phyloP scores from a whole-genome alignment of 345 rosid species.

The Hibiscus trionum region DNA sequence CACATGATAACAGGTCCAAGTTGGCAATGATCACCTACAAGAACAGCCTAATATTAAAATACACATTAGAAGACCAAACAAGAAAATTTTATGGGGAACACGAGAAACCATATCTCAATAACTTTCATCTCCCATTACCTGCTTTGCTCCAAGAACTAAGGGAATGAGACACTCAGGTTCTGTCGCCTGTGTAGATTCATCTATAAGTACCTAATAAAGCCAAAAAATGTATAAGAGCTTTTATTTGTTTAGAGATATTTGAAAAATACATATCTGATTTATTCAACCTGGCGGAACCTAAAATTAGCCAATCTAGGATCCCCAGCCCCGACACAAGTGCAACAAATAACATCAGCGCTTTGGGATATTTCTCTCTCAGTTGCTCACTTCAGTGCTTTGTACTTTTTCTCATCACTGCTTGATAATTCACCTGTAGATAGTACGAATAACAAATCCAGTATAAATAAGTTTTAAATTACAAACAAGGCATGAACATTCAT shows the following conservation, averaged over 20 bases:
- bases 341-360: constrained; percentile 99
- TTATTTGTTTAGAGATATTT: not conserved
- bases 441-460: not conserved
- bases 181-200: constrained; percentile 97
- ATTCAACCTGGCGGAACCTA: constrained; percentile 92
- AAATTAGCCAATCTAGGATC: constrained; percentile 96
- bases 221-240: not conserved
- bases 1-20: constrained; percentile 99
- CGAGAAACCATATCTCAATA: not conserved
- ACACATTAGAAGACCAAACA: constrained; percentile 6
- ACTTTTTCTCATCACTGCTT: constrained; percentile 97
- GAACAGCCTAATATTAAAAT: constrained; percentile 54
- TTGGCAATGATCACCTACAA: constrained; percentile 99
- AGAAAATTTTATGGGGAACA: not conserved
- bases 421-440: constrained; percentile 75
- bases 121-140: constrained; percentile 37
- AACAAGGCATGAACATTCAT: not conserved
- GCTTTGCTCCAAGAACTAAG: constrained; percentile 93
- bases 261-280: not conserved
- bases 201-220: constrained; percentile 78
- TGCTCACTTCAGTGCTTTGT: constrained; percentile 89
- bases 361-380: constrained; percentile 97
- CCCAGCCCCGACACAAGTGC: constrained; percentile 99
- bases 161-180: constrained; percentile 99
- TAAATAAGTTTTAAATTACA: not conserved